These are phyloP conservation scores for Yarrowia keelungensis DNA, from an alignment of 805 yeast genomes.

Conservation along the genomic window DNA sequence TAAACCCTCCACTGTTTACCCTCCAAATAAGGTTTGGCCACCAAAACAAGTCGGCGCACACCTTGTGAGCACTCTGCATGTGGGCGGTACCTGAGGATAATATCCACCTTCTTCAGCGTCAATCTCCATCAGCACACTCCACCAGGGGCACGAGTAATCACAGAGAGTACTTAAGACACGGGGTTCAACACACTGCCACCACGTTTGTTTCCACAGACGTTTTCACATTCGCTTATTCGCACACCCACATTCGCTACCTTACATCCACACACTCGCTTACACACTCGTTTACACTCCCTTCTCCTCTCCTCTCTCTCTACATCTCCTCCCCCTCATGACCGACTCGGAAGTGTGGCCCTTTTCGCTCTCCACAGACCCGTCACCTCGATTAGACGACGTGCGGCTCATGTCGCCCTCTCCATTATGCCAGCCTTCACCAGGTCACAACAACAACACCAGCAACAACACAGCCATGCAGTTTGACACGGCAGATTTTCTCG, in stretches of 20 bases:
- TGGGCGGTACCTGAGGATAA: constrained; percentile 18
- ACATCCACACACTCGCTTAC: no score
- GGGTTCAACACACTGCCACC: no score
- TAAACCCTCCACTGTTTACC: constrained; percentile 5
- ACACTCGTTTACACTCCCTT: no score
- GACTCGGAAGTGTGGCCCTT: constrained; percentile 37
- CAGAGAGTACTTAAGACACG: no score
- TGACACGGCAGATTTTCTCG: constrained; percentile 33
- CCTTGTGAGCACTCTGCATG: constrained; percentile 37
- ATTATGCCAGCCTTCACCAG: constrained; percentile 35
- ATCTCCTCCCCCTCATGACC: constrained; percentile 5
- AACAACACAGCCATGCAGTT: constrained; percentile 16
- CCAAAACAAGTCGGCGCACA: constrained; percentile 35
- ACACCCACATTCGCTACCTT: no score
- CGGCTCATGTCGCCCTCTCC: constrained; percentile 27
- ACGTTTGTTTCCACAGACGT: no score
- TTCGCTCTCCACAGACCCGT: constrained; percentile 28
- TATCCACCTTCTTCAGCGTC: constrained; percentile 2
- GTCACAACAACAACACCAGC: constrained; percentile 2
- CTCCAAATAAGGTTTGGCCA: constrained; percentile 16
- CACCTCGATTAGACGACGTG: constrained; percentile 28
- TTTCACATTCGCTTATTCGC: no score
- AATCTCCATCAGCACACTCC: not conserved
- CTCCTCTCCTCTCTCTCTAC: not conserved
- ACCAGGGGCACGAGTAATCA: no score